These are phyloP conservation scores for Colletotrichum ledebouriae DNA, from an alignment of 2,329 filamentous ascomycete species.

Conservation along the genomic window DNA sequence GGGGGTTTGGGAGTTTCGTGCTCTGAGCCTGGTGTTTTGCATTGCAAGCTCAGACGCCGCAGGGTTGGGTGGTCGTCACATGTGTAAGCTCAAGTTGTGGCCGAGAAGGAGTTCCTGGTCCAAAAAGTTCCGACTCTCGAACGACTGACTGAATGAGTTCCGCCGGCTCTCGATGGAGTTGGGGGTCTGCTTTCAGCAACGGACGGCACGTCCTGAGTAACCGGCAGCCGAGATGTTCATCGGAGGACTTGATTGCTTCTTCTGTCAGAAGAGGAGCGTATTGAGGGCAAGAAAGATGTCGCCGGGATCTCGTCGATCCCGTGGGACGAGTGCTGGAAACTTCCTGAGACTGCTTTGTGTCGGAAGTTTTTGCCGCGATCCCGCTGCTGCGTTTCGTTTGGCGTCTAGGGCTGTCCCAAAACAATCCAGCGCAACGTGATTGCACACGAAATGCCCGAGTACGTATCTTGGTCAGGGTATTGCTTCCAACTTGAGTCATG, in stretches of 20 bases:
- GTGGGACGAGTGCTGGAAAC: not conserved
- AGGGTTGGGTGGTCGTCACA: not conserved
- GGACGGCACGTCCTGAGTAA: not conserved
- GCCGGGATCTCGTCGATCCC: not conserved
- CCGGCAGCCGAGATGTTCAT: slow-evolving; percentile 7
- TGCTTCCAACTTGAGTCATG: too few relatives aligned
- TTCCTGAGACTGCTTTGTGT: slow-evolving; percentile 17
- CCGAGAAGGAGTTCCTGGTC: not conserved
- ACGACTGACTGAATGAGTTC: not conserved
- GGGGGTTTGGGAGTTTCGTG: slow-evolving; percentile 25
- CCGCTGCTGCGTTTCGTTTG: slow-evolving; percentile 28
- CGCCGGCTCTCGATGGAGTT: not conserved
- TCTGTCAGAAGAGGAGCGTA: too few relatives aligned
- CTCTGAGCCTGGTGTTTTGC: slow-evolving; percentile 17
- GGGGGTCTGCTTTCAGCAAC: not conserved
- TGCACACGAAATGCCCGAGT: not conserved
- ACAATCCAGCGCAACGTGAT: not conserved
- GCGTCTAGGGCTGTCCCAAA: slow-evolving; percentile 8
- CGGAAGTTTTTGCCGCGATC: slow-evolving; percentile 17
- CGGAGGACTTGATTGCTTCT: not conserved
- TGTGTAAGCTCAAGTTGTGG: not conserved
- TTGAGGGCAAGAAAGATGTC: not conserved
- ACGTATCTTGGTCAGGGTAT: not conserved
- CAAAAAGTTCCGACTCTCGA: not conserved
- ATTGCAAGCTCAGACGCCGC: slow-evolving; percentile 23